Evolutionary conservation across 2,329 filamentous ascomycete species (phyloP).

Genomic region (Verticillium nonalfalfae): DNA sequence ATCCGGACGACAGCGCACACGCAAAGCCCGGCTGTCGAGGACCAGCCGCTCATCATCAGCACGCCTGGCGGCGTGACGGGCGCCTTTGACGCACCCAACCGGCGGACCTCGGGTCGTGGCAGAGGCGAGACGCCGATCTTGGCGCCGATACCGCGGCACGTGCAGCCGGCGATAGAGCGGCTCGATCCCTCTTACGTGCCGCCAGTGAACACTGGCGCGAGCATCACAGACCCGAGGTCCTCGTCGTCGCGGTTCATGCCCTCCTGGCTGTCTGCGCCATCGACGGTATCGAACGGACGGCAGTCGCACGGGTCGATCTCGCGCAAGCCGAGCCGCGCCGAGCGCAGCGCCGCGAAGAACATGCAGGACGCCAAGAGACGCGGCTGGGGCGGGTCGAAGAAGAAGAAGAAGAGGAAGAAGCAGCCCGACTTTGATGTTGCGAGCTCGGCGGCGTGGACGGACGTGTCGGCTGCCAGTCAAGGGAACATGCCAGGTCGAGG

Average conservation of each 20-base stretch:
- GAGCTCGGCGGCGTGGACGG: constrained; percentile 47
- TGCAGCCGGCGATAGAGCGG: constrained; percentile 38
- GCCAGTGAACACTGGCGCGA: background rate
- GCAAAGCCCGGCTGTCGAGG: constrained; percentile 22
- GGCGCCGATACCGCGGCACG: constrained; percentile 47
- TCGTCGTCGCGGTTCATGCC: constrained; percentile 15
- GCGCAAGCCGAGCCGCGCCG: constrained; percentile 47
- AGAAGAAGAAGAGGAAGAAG: constrained; percentile 28
- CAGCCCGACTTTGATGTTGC: constrained; percentile 27
- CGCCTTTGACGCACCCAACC: constrained; percentile 41
- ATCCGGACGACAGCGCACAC: constrained; percentile 1
- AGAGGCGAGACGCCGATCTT: constrained; percentile 39
- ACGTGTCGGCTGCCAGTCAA: constrained; percentile 29
- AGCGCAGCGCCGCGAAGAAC: constrained; percentile 56
- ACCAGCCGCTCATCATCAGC: constrained; percentile 55
- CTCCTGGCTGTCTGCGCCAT: constrained; percentile 28
- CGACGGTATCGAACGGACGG: constrained; percentile 23
- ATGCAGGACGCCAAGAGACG: constrained; percentile 53
- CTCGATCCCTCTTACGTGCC: constrained; percentile 49
- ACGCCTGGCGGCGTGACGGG: constrained; percentile 50
- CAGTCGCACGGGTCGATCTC: constrained; percentile 34
- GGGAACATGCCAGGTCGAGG: constrained; percentile 15
- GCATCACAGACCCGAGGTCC: background rate
- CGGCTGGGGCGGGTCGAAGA: constrained; percentile 43
- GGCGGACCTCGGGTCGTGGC: constrained; percentile 6